phyloP scores from a whole-genome alignment of 129 eudicot species.

The Flaveria robusta region DNA sequence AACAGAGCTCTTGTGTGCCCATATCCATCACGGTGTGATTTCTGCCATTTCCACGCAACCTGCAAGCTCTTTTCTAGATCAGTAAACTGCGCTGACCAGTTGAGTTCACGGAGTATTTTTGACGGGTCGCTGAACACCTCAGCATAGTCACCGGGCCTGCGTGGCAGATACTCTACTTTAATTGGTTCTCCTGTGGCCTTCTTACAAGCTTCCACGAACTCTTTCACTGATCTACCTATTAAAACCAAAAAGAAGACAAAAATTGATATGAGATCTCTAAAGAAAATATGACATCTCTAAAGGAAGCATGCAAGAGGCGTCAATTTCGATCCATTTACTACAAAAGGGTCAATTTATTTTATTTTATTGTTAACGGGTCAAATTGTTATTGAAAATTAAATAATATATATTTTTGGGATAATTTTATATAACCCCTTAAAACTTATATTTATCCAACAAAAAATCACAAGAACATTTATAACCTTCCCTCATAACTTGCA shows the following conservation, averaged over 20 bases:
- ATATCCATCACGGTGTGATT: conserved; percentile 66
- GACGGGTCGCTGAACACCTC: conserved; percentile 89
- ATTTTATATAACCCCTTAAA: not conserved
- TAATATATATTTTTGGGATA: not conserved
- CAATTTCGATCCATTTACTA: not conserved
- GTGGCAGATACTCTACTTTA: conserved; percentile 73
- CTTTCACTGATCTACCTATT: conserved; percentile 79
- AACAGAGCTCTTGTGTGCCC: conserved; percentile 23
- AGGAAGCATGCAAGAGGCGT: too few relatives aligned
- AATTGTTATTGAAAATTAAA: not conserved
- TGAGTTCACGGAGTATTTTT: conserved; percentile 65
- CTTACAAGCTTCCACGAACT: conserved; percentile 93
- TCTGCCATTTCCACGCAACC: conserved; percentile 97
- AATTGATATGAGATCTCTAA: not conserved
- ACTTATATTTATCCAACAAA: too few relatives aligned
- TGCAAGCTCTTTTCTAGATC: conserved; percentile 67
- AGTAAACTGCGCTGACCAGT: conserved; percentile 71
- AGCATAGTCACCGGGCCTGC: conserved; percentile 91
- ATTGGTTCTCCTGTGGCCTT: conserved; percentile 78
- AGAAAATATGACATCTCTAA: too few relatives aligned
- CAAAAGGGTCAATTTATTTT: not conserved
- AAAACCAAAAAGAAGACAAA: not conserved
- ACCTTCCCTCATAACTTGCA: too few relatives aligned
- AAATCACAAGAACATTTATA: too few relatives aligned
- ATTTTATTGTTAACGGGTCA: not conserved